A percentile compares a stretch with the other conserved stretches of the same genome.
Evolutionary conservation across 1,139 yeast species (phyloP).

Genomic region (Groenewaldozyma auringiensis): DNA sequence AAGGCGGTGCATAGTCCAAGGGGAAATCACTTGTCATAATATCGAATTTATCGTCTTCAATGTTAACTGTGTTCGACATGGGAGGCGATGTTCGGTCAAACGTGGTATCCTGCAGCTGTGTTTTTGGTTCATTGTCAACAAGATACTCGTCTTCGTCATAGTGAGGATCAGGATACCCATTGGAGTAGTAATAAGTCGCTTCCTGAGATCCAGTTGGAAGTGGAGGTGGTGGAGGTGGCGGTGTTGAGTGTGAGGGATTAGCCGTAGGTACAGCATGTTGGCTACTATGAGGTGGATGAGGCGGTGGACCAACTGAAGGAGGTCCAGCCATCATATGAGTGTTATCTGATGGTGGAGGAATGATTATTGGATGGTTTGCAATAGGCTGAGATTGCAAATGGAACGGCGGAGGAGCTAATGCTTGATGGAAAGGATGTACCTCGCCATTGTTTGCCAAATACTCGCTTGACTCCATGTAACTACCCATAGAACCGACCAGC

Average conservation of each 20-base stretch:
- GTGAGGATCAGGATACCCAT: background rate
- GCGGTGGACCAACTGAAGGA: background rate
- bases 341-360: background rate
- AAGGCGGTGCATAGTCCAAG: conserved; percentile 1
- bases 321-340: background rate
- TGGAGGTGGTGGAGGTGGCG: no score
- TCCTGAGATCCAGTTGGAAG: no score
- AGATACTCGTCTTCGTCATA: background rate
- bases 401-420: conserved; percentile 1
- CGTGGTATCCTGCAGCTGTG: background rate
- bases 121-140: background rate
- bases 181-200: no score
- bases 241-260: background rate
- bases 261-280: background rate
- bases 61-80: background rate
- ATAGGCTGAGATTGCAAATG: conserved; percentile 4
- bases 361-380: background rate
- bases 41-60: background rate
- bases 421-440: conserved; percentile 3
- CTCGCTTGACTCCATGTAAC: background rate
- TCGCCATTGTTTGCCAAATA: background rate
- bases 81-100: background rate
- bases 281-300: background rate
- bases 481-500: conserved; percentile 5
- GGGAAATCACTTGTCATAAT: background rate